Conservation (phyloP, 2,329 filamentous ascomycete genomes). For the Calcarisporium arbuscula region DNA sequence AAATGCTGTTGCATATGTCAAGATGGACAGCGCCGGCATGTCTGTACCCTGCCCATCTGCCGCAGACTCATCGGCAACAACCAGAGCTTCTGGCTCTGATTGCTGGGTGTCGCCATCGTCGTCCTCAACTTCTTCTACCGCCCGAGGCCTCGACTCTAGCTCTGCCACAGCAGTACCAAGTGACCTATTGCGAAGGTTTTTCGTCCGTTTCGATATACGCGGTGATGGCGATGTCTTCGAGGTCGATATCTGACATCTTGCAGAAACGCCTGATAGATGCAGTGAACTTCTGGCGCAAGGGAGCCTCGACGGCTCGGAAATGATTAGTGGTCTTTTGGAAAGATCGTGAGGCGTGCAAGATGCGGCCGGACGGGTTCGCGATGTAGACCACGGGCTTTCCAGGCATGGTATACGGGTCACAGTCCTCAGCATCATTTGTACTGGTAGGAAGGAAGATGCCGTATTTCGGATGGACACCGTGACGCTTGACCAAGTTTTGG, state of each 20-base stretch:
- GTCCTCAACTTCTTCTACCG: conserved; percentile 18
- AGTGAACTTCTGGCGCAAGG: conserved; percentile 27
- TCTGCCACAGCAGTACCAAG: conserved; percentile 29
- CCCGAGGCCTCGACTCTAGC: conserved; percentile 22
- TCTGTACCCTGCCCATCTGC: conserved; percentile 17
- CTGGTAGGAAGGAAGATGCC: conserved; percentile 46
- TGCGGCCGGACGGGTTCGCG: conserved; percentile 38
- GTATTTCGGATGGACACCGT: conserved; percentile 46
- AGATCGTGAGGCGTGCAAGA: conserved; percentile 42
- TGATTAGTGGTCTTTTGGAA: conserved; percentile 29
- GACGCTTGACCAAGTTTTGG: conserved; percentile 39
- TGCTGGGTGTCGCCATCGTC: no score
- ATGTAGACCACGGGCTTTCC: conserved; percentile 44
- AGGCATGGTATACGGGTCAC: conserved; percentile 34
- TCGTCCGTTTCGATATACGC: conserved; percentile 27
- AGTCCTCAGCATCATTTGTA: conserved; percentile 35
- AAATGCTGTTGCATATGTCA: conserved; percentile 25
- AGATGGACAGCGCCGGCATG: conserved; percentile 22
- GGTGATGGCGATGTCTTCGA: conserved; percentile 24
- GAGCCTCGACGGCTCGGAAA: conserved; percentile 25
- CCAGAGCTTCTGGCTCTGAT: conserved; percentile 21
- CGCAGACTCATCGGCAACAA: conserved; percentile 14
- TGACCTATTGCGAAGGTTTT: conserved; percentile 26
- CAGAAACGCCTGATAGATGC: conserved; percentile 31
- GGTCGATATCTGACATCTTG: conserved; percentile 25